Conservation (phyloP, 208 protist species). For the Tritrichomonas musculus region DNA sequence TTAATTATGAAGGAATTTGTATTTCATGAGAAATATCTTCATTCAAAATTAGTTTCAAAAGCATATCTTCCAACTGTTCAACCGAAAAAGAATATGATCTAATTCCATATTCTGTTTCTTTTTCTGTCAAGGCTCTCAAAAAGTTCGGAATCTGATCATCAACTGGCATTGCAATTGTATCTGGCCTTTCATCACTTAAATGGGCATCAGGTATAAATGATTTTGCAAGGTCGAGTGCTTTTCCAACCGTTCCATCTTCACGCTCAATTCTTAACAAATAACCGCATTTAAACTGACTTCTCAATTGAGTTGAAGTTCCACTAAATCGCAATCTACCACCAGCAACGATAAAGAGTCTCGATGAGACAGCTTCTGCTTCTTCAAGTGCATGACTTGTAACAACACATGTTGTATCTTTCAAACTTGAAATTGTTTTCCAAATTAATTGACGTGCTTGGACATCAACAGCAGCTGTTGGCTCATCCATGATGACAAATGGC, state of each 20-base stretch:
- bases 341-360: not conserved
- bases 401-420: not conserved
- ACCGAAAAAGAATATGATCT: not conserved
- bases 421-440: not conserved
- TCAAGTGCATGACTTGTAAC: not conserved
- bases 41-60: not conserved
- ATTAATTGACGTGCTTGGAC: not conserved
- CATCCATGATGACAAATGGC: conserved; percentile 14
- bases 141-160: not conserved
- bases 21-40: too few species aligned
- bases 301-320: not conserved
- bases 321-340: not conserved
- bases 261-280: not conserved
- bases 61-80: not conserved
- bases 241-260: not conserved
- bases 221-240: not conserved
- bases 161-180: not conserved
- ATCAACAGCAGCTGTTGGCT: conserved; percentile 24
- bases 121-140: not conserved
- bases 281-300: not conserved
- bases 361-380: not conserved
- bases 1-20: too few species aligned
- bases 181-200: not conserved
- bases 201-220: not conserved
- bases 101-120: not conserved